Evolutionary conservation across 164 flowering plant genomes (phyloP), one percentile per base, ranked within the genome.

Genomic region (Vitis cinerea): DNA sequence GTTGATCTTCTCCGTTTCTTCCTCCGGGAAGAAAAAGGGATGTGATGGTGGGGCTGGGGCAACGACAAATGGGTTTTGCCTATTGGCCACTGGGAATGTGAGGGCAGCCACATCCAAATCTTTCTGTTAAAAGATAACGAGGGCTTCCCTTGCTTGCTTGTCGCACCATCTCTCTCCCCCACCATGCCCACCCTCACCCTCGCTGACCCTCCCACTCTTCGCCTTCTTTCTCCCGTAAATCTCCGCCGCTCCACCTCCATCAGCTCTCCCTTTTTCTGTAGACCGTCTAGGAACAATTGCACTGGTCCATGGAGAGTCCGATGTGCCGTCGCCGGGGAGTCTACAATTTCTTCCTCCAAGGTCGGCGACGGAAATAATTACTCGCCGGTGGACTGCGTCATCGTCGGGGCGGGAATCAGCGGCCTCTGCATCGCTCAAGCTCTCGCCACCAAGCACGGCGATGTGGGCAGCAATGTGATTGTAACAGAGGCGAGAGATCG

Each of bases 341-440:
- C 80, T 51, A 48, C 75, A 13, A n/a, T 65, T 48, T 69, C 82
- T 30, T 71, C 80, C 0, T 71, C 78, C 23, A 74, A 50, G 30
- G 67, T 54, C 70, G 75, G 64, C 61, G 78, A 53, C 3, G 75
- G 50, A 61, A 31, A 9, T 44, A 54, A 50, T 16, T 50, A 66
- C 2, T 44, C 76, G 27, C 57, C 55, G 9, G 75, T 87, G 16
- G 98, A 94, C 60, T 89, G 97, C 69, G 97, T 93, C 9, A 73
- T 93, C 8, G 92, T 95, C 9, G 99, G 99, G 16, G 98, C 79
- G 3, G 97, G 99, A 30, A 93, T 95, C 62, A 90, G 93, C 67
- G 98, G 99, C 13, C 92, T 95, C 64, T 84, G 93, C 74, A 86
- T 90, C 48, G 98, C 98, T 0, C 98, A 95, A 74, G 93, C 94